Base-by-base conservation (phyloP, 345 rosid genomes). In the Aquilaria malaccensis region DNA sequence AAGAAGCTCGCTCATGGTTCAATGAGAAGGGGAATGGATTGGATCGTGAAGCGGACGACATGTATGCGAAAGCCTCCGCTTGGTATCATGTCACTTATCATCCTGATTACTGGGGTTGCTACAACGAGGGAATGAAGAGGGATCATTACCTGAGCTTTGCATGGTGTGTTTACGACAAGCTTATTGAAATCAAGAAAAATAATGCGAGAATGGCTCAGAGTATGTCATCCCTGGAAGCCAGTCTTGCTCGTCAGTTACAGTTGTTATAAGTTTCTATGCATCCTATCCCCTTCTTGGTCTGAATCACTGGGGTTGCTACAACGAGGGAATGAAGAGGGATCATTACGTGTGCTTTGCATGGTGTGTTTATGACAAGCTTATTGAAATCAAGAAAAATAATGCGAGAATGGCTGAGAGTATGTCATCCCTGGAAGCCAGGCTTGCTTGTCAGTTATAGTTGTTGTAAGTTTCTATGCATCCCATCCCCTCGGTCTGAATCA, bases 1-100 rank as follows among this genome's bases (percentile, higher is more conserved):
- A 76, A 62, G 81, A 81, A 63, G 83, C 81, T 2, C 60, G 69
- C 43, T 45, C 72, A 3, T 81, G 82, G 89, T 81, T 83, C 64
- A 56, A 50, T 31, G 69, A 56, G 11, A 51, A 60, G 3, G 57
- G 55, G 3, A 1, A 31, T 30, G 68, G 30, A 4, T 60, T 47
- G 0, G 73, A 58, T 12, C 53, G 59, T 13, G 72, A 60, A 9
- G 29, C 2, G 0, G 74, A 73, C 61, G 62, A 62, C 58, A 53
- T 45, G 22, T 33, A 54, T 9, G 78, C 76, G 4, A 81, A 84
- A 70, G 89, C 81, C 37, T 74, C 81, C 9, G 81, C 81, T 30
- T 78, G 81, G 81, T 78, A 78, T 33, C 53, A 74, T 54, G 82
- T 78, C 2, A 78, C 82, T 0, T 78, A 78, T 45, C 82, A 78